Conservation (phyloP, 495 filamentous ascomycete genomes). For the Hamigera avellanea region DNA sequence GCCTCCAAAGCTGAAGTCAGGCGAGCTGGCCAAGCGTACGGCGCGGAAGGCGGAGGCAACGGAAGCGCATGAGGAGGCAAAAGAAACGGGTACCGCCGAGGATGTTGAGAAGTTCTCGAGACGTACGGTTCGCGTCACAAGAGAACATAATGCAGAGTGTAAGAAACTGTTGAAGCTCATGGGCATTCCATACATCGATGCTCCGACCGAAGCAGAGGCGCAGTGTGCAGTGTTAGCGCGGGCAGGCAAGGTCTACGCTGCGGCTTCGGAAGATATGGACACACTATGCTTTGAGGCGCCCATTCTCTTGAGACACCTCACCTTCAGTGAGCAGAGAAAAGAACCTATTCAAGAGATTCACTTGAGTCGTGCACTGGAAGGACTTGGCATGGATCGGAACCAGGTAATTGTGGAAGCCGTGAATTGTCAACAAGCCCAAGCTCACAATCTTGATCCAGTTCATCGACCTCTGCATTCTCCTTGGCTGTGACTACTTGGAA, state of each 20-base stretch:
- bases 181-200: constrained; percentile 91
- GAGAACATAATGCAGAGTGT: constrained; percentile 91
- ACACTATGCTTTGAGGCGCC: constrained; percentile 92
- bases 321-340: constrained; percentile 93
- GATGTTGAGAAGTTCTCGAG: constrained; percentile 97
- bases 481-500: constrained; percentile 96
- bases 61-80: constrained; percentile 84
- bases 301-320: constrained; percentile 83
- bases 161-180: constrained; percentile 83
- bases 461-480: constrained; percentile 93
- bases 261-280: constrained; percentile 98
- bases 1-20: constrained; percentile 92
- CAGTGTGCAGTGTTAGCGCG: constrained; percentile 87
- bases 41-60: constrained; percentile 82
- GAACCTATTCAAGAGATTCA: constrained; percentile 96
- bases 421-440: not conserved
- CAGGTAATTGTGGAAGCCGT: constrained; percentile 40
- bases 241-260: constrained; percentile 91
- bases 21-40: constrained; percentile 87
- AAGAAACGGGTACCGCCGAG: constrained; percentile 93
- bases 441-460: constrained; percentile 43
- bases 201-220: constrained; percentile 93
- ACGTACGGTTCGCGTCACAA: constrained; percentile 85
- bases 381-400: constrained; percentile 72
- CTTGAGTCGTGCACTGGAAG: constrained; percentile 69